Conservation (phyloP, 2,329 filamentous ascomycete species). For the Claviceps sp. region DNA sequence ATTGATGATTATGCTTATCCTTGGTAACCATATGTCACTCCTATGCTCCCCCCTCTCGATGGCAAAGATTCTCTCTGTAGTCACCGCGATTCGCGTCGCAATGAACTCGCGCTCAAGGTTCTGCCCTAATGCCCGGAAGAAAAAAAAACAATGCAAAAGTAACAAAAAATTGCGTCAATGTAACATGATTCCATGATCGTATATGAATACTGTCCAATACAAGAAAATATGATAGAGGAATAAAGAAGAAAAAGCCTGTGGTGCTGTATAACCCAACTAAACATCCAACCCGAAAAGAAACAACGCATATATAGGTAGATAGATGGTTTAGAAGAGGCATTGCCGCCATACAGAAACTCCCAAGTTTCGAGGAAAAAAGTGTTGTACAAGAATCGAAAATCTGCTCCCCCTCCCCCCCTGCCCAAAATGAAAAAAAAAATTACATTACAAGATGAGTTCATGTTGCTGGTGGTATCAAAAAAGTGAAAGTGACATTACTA, state of each 20-base stretch:
- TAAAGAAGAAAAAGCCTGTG: constrained; percentile 7
- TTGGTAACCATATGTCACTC: too few relatives aligned
- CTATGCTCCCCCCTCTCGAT: too few relatives aligned
- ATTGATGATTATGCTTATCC: too few relatives aligned
- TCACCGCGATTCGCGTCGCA: too few relatives aligned
- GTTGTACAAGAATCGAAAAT: constrained; percentile 2
- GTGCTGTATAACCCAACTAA: constrained; percentile 17
- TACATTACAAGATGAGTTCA: background rate
- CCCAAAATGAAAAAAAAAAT: background rate
- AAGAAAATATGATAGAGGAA: background rate
- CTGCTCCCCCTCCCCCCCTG: too few relatives aligned
- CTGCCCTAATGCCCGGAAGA: too few relatives aligned
- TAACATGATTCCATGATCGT: too few relatives aligned
- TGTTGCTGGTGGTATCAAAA: background rate
- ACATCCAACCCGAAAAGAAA: constrained; percentile 13
- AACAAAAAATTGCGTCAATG: too few relatives aligned
- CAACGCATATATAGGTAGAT: background rate
- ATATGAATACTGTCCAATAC: background rate
- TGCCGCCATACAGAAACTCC: background rate
- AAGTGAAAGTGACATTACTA: background rate
- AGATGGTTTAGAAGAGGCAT: background rate
- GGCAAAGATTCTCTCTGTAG: too few relatives aligned
- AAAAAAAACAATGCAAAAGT: too few relatives aligned
- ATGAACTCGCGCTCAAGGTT: too few relatives aligned
- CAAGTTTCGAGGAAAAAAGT: background rate